Conservation (phyloP, 2,329 filamentous ascomycete species). For the Sporothrix variecibatus region DNA sequence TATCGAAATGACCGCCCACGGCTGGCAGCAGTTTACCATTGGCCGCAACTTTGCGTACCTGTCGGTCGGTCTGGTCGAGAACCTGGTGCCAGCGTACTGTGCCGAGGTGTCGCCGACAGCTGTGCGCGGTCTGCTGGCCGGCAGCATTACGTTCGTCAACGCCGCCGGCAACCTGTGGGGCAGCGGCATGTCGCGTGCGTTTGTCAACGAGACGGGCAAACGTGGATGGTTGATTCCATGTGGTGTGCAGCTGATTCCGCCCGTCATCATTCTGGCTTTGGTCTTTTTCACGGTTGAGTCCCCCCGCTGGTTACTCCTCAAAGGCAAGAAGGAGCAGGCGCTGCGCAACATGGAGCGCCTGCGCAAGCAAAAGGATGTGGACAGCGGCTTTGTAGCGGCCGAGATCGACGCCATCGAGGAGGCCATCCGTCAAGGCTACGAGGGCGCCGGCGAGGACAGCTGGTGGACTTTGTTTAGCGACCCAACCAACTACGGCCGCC, state of each 20-base stretch:
- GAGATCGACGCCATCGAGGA: conserved; percentile 26
- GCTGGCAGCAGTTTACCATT: conserved; percentile 29
- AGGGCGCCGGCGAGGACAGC: background rate
- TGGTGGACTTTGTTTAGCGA: conserved; percentile 24
- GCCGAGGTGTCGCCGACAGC: conserved; percentile 24
- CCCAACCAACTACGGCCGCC: conserved; percentile 23
- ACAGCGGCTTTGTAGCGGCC: conserved; percentile 33
- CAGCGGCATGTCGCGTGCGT: conserved; percentile 32
- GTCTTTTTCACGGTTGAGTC: conserved; percentile 25
- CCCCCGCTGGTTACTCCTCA: conserved; percentile 31
- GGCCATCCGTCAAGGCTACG: conserved; percentile 10
- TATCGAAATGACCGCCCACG: conserved; percentile 24
- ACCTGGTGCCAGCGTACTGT: conserved; percentile 24
- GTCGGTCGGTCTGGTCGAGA: conserved; percentile 31
- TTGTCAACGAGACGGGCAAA: conserved; percentile 33
- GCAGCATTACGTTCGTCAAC: conserved; percentile 24
- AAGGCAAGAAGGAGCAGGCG: conserved; percentile 26
- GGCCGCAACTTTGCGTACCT: conserved; percentile 34
- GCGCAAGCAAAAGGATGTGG: conserved; percentile 39
- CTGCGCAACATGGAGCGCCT: conserved; percentile 35
- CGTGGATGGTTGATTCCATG: conserved; percentile 42
- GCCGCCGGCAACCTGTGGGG: conserved; percentile 26
- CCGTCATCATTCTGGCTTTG: conserved; percentile 34
- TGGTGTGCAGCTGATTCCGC: conserved; percentile 41
- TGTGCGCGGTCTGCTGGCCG: conserved; percentile 20